Percentiles rank a stretch among this genome's conserved stretches.
Conservation (phyloP, 2,329 filamentous ascomycete genomes). For the Arthroderma sp. region DNA sequence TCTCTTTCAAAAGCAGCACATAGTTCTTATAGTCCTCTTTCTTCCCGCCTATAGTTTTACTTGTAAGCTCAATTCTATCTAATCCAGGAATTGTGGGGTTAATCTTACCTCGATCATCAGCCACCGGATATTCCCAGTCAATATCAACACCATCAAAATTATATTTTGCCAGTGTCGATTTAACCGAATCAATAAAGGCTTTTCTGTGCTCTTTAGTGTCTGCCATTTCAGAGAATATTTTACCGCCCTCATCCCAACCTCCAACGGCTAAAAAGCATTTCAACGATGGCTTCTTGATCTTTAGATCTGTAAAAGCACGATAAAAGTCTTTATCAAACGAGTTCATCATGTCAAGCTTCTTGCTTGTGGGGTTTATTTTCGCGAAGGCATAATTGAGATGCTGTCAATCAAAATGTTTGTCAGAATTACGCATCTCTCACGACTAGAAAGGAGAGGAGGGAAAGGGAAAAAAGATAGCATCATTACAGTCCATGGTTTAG, state of each 20-base stretch:
- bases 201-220: slow-evolving; percentile 8
- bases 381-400: slow-evolving; percentile 17
- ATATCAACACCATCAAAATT: slow-evolving; percentile 36
- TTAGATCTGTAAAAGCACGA: slow-evolving; percentile 1
- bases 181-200: slow-evolving; percentile 26
- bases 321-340: slow-evolving; percentile 11
- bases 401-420: too few species aligned
- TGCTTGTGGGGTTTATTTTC: slow-evolving; percentile 26
- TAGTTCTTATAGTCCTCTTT: slow-evolving; percentile 6
- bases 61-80: too few species aligned
- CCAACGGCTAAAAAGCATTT: slow-evolving; percentile 22
- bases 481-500: slow-evolving; percentile 6
- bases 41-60: slow-evolving; percentile 16
- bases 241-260: slow-evolving; percentile 26
- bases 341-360: slow-evolving; percentile 16
- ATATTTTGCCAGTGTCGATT: slow-evolving; percentile 30
- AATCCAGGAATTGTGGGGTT: too few species aligned
- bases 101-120: slow-evolving; percentile 26
- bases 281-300: neutral
- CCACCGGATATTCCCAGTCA: slow-evolving; percentile 32
- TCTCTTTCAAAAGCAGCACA: slow-evolving; percentile 1
- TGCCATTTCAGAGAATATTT: slow-evolving; percentile 15
- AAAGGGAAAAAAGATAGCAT: neutral
- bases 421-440: too few species aligned
- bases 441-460: too few species aligned